Percentiles rank a stretch among this genome's conserved stretches.
Evolutionary conservation across 2,329 filamentous ascomycete species (phyloP).

Genomic region (Dactylonectria estremocensis): DNA sequence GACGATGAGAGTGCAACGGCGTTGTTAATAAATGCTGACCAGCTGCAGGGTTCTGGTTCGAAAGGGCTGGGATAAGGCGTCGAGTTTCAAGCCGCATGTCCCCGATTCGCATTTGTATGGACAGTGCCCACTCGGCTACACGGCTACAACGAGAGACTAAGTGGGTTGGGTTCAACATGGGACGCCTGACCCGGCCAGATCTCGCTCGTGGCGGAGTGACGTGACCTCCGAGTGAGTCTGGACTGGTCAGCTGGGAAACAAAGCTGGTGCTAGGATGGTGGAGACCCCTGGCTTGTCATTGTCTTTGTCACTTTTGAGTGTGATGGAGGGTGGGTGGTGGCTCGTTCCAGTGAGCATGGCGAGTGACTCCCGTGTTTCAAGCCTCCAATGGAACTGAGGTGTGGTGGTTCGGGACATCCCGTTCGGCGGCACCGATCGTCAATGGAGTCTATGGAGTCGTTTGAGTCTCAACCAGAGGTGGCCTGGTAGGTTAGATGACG

Average conservation of each 20-base stretch:
- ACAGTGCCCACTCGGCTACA: constrained; percentile 7
- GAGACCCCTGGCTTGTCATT: constrained; percentile 22
- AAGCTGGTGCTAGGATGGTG: constrained; percentile 27
- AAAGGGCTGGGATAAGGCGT: constrained; percentile 10
- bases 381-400: not conserved
- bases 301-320: constrained; percentile 7
- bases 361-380: constrained; percentile 8
- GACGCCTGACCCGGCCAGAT: constrained; percentile 35
- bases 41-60: constrained; percentile 7
- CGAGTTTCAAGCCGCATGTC: constrained; percentile 17
- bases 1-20: constrained; percentile 18
- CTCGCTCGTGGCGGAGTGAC: constrained; percentile 31
- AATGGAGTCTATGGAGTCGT: no score
- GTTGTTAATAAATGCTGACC: constrained; percentile 18
- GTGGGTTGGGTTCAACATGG: constrained; percentile 15
- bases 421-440: not conserved
- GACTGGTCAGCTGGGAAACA: constrained; percentile 45
- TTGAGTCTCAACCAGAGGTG: not conserved
- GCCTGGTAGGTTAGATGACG: not conserved
- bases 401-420: not conserved
- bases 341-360: not conserved
- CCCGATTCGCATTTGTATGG: constrained; percentile 18
- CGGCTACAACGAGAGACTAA: constrained; percentile 7
- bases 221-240: constrained; percentile 45
- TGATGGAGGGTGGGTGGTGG: constrained; percentile 28